These are phyloP conservation scores for Moniliophthora roreri DNA, from an alignment of 1,284 basidiomycete species.

Conservation along the genomic window DNA sequence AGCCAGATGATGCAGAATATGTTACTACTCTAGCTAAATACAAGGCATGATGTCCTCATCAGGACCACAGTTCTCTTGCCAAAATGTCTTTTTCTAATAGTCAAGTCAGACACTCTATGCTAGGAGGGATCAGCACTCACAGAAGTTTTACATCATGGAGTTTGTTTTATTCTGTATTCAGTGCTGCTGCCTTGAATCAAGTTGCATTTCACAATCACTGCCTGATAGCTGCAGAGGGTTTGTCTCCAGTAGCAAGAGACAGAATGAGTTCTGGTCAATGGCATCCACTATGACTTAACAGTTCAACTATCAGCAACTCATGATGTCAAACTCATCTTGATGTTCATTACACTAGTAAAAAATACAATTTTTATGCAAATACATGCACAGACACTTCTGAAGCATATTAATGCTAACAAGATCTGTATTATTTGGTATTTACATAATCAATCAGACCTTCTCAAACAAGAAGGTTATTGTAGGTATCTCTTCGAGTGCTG, in stretches of 20 bases:
- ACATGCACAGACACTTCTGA: too few relatives aligned
- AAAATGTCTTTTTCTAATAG: conserved; percentile 7
- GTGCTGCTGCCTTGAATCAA: neutral
- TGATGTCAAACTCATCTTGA: too few relatives aligned
- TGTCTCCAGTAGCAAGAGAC: neutral
- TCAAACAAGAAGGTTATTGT: neutral
- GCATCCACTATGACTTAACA: conserved; percentile 16
- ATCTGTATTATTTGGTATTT: too few relatives aligned
- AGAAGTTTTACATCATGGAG: conserved; percentile 5
- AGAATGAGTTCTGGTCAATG: conserved; percentile 10
- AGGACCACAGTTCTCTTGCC: conserved; percentile 10
- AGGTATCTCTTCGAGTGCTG: neutral
- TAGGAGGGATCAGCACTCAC: conserved; percentile 3
- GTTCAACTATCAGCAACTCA: too few relatives aligned
- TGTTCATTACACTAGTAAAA: too few relatives aligned
- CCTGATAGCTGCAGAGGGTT: neutral
- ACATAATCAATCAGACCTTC: too few relatives aligned
- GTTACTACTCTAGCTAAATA: neutral
- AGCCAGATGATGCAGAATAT: conserved; percentile 12
- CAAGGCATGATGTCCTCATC: neutral
- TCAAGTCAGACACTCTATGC: conserved; percentile 9
- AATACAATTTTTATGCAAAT: too few relatives aligned
- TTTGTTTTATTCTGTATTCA: conserved; percentile 4
- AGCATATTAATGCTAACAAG: too few relatives aligned
- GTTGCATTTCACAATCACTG: neutral